Evolutionary conservation across 441 rosid species (phyloP).

Genomic region (Corymbia calophylla): DNA sequence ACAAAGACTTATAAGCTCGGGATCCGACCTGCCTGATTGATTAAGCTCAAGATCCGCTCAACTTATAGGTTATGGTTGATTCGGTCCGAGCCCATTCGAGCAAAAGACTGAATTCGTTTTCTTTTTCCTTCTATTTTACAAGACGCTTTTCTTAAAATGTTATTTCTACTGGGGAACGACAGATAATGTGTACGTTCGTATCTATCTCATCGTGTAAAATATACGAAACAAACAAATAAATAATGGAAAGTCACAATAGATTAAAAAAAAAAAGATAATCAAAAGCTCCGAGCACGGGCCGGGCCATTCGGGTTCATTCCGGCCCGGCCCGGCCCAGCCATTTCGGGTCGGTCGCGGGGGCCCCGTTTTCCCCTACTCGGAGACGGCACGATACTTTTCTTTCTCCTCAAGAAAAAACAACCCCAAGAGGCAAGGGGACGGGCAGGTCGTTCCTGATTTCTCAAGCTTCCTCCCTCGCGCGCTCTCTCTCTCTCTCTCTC

Average conservation of each 20-base stretch:
- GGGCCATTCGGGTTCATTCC: no score
- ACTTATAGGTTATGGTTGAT: background rate
- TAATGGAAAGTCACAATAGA: background rate
- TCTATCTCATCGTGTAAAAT: background rate
- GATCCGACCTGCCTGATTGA: background rate
- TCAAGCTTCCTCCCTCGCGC: background rate
- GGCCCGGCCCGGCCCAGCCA: no score
- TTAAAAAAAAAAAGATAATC: background rate
- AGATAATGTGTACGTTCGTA: background rate
- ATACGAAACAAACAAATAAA: background rate
- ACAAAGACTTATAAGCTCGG: background rate
- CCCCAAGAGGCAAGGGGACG: background rate
- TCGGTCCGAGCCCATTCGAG: background rate
- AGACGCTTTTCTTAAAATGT: background rate
- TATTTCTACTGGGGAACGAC: background rate
- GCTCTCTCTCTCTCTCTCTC: background rate
- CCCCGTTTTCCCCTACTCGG: background rate
- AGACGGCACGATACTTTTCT: slow-evolving; percentile 22
- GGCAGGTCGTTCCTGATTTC: background rate
- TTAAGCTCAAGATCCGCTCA: background rate
- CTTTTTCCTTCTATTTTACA: background rate
- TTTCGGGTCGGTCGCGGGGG: no score
- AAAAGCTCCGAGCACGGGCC: no score
- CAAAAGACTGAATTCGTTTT: background rate
- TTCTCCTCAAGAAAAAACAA: slow-evolving; percentile 44